Evolutionary conservation across 495 filamentous ascomycete genomes (phyloP), one percentile per base, ranked within the genome.

Genomic region (Trichocladium antarcticum): DNA sequence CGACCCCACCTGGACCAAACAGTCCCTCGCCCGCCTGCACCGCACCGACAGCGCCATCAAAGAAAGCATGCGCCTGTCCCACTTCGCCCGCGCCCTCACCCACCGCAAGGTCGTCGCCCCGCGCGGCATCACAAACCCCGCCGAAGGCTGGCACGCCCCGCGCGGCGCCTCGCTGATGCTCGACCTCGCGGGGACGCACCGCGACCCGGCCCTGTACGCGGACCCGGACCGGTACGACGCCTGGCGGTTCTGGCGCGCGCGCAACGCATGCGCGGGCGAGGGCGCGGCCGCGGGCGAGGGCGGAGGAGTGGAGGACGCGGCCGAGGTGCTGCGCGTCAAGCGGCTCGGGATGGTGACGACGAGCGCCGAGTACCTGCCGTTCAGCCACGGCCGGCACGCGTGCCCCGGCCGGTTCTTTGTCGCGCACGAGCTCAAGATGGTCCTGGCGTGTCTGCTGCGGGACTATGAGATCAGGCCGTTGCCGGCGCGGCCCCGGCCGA

Each of bases 341-440:
- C 54, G 56, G 49, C 16, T 64, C 22, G 62, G 64, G 7, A 58
- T 68, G 64, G 64, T 67, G 15, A 67, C 64, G 14, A 67, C 64
- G 36, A 66, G 62, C 27, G 48, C 60, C 10, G 54, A 53, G 20
- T 58, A 60, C 47, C 37, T 67, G 38, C 48, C 64, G 1, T 68
- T 68, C 46, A 65, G 66, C 19, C 65, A 68, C 37, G 65, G 65
- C 15, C 35, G 65, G 37, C 65, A 65, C 50, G 62, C 64, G 11
- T 68, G 65, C 20, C 68, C 68, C 15, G 69, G 69, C 11, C 57
- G 68, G 12, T 73, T 74, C 55, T 69, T 74, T 42, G 69, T 71
- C 6, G 61, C 64, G 16, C 63, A 64, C 42, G 61, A 67, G 48
- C 47, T 74, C 22, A 74, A 73, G 49, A 64, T 73, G 42, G 57